Evolutionary conservation across 2,329 filamentous ascomycete species (phyloP), one percentile per base, ranked within the genome.

Genomic region (Stachybotrys elegans): DNA sequence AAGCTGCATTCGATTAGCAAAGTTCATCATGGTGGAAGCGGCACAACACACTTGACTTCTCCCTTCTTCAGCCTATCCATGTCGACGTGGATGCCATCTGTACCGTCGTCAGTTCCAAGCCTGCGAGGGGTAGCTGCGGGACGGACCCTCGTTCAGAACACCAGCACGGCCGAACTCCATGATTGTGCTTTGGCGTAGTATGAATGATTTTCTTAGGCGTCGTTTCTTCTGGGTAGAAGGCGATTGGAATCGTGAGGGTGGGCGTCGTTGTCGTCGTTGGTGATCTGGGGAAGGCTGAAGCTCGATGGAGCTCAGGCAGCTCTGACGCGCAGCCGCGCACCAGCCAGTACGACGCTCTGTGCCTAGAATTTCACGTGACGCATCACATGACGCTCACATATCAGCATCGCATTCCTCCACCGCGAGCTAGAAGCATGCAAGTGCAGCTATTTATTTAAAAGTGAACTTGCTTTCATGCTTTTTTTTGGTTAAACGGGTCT

Each of bases 31-130:
- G 9, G 16, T 5, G 3, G 5, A 12, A 5, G 17, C 25, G 40
- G 5, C 7, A 19, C 25, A 50, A 73, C 89, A 72, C 75, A 96
- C 90, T 98, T 98, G 66, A 98, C 92, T 75, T 98, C 93, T 50
- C 93, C 93, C 71, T 90, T 93, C 84, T 98, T 98, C 69, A 98
- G 75, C 63, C 93, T 86, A 62, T 97, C 88, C 93, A 98, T 98
- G 65, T 98, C 93, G 58, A 98, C 78, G 68, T 98, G 93, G 66
- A 98, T 97, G 66, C 93, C 93, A 91, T 98, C 93, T 97, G 60
- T 44, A 31, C n/a, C n/a, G n/a, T n/a, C n/a, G n/a, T n/a, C n/a
- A n/a, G n/a, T n/a, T n/a, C n/a, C n/a, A n/a, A n/a, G n/a, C n/a
- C n/a, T n/a, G 43, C 45, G 43, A 48, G 43, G 40, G 48, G 53